Percentiles rank a stretch among this genome's conserved stretches.
These are phyloP conservation scores for Termitomyces sp. DNA, from an alignment of 768 basidiomycete species.

Conservation along the genomic window DNA sequence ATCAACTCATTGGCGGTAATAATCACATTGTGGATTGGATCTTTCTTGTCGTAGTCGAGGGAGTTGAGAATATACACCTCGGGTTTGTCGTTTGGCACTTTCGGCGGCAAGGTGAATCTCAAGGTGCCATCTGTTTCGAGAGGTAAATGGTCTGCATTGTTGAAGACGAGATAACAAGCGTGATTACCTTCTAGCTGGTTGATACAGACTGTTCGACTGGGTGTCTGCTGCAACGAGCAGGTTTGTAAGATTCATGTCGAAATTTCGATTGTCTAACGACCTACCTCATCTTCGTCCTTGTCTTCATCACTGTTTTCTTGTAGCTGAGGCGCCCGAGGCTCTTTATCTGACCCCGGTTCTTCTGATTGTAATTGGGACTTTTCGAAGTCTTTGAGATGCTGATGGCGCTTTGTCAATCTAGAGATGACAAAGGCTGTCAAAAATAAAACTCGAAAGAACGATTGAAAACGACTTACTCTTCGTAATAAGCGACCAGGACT, in stretches of 20 bases:
- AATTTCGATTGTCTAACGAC: background rate
- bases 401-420: background rate
- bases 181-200: background rate
- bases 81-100: background rate
- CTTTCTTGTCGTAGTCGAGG: background rate
- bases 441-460: background rate
- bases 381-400: background rate
- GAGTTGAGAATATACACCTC: background rate
- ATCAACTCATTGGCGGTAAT: background rate
- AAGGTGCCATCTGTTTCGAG: background rate
- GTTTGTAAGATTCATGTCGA: background rate
- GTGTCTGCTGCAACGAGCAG: background rate
- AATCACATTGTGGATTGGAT: background rate
- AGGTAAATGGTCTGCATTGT: background rate
- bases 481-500: background rate
- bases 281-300: background rate
- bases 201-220: background rate
- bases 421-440: background rate
- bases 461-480: background rate
- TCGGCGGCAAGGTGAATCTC: background rate
- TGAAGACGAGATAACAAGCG: background rate
- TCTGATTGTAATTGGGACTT: background rate
- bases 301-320: background rate
- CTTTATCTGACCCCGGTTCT: background rate
- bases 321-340: background rate